Evolutionary conservation across 1,284 basidiomycete species (phyloP), one percentile per base, ranked within the genome.

Genomic region (Ustilago shanxiensis): DNA sequence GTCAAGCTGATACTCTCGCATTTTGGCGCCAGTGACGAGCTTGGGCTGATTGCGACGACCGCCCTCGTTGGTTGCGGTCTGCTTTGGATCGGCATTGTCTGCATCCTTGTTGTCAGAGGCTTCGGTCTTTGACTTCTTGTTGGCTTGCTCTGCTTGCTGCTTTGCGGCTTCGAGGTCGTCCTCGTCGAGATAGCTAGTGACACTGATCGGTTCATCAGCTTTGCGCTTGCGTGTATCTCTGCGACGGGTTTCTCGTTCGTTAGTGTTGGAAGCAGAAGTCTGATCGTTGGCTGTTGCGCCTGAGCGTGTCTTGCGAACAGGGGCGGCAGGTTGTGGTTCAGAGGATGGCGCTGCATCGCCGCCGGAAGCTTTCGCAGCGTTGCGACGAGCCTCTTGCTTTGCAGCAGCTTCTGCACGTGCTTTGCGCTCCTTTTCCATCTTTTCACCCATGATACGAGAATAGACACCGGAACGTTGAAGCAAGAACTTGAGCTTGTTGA

Each of bases 1-100:
- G 58, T 95, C 94, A 1, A 98, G 89, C 86, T 99, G 96, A 84
- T 98, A 98, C 52, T 93, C 90, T 80, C 95, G 93, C 75, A 98
- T 87, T 56, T 88, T 92, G 1, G 92, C 93, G 7, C 95, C 95
- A 0, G 93, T 95, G 49, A 98, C 88, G 16, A 95, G 87, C 1
- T 88, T 87, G 0, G 95, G 94, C 86, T 96, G 95, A 60, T 72
- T 73, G 20, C 79, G 77, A 47, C 71, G 71, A 16, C 66, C 71
- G 9, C 58, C 63, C 11, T 66, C 29, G 63, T 57, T 69, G 52
- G 26, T 22, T 8, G 61, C 78, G 75, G 26, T 80, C 79, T 45
- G 78, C 66, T 72, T 82, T 65, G 70, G 72, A 57, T 77, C 78
- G 74, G 93, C 92, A 22, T n/a, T 29, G 9, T 26, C 37, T 37